Base-by-base conservation (phyloP, 208 protist species). In the Chromosphaera perkinsii region DNA sequence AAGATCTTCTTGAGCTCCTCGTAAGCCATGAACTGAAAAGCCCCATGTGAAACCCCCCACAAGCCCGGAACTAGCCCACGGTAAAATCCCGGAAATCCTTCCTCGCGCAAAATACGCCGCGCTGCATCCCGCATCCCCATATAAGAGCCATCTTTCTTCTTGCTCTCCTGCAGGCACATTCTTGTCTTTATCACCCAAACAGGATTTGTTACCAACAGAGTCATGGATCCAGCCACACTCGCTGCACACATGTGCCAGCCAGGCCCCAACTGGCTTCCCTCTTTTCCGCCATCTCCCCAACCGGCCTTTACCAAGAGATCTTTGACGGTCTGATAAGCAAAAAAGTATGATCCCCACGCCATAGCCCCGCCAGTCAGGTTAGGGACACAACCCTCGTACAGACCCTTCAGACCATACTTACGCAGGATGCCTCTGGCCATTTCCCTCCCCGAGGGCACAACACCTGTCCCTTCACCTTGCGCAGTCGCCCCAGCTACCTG, bases 131-230 rank as follows among this genome's bases (percentile, higher is more conserved):
- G 2, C 59, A 27, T 20, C 32, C 59, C 45, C n/a, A 39, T 35
- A n/a, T 57, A 66, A 66, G 69, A 14, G 17, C n/a, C 59, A 9
- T 37, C 27, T 39, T 37, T 45, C 14, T 36, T 43, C 29, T 9
- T 65, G n/a, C n/a, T n/a, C n/a, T 43, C 31, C 57, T 83, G 78
- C 29, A 83, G 52, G 48, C 75, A 71, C 56, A 85, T 69, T 22
- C 81, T 52, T 14, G 81, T 83, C 58, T 85, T 85, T n/a, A 84
- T 62, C 10, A 84, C 67, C 81, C 81, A 85, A 22, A 85, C 43
- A 3, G 81, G 81, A 48, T 80, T 80, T 22, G 75, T 84, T 14
- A 76, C 33, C 3, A 78, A 12, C 12, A 37, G 59, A 9, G 75
- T 77, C n/a, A 36, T 9, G 3, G 82, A 29, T 22, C 80, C 75